phyloP scores from a whole-genome alignment of 2,329 filamentous ascomycete species.

The Pseudocercospora eumusae region DNA sequence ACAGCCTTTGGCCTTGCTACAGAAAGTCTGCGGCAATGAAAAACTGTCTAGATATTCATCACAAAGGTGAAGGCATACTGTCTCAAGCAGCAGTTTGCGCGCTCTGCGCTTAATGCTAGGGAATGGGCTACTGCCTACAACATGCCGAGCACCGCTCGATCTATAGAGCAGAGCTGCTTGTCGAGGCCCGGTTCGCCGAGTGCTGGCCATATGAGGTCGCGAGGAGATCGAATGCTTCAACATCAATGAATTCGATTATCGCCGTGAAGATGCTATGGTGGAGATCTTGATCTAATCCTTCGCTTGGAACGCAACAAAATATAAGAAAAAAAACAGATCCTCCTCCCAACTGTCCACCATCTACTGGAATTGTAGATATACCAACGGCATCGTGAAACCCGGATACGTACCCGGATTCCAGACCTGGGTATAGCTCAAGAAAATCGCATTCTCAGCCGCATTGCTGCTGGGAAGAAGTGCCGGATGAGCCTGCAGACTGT shows the following conservation, averaged over 20 bases:
- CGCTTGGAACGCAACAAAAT: neutral
- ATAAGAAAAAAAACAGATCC: neutral
- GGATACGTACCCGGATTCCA: neutral
- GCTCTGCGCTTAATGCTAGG: neutral
- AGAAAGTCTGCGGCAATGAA: neutral
- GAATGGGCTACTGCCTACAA: neutral
- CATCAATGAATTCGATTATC: neutral
- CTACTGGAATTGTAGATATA: constrained; percentile 19
- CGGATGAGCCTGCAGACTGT: constrained; percentile 28
- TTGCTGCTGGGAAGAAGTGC: constrained; percentile 21
- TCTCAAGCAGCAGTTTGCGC: neutral
- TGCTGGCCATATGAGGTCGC: neutral
- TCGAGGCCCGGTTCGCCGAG: neutral
- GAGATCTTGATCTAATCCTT: neutral
- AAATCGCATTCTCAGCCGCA: constrained; percentile 26
- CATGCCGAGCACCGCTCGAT: too few species aligned
- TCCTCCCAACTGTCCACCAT: neutral
- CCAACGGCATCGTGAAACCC: constrained; percentile 20
- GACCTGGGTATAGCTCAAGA: constrained; percentile 22
- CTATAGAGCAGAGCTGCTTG: neutral
- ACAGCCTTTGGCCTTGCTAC: neutral
- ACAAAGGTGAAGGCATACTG: neutral
- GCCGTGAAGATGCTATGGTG: neutral
- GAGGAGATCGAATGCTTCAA: neutral
- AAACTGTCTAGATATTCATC: neutral